Base-by-base conservation (phyloP, 441 rosid species). In the Gossypium laxum region DNA sequence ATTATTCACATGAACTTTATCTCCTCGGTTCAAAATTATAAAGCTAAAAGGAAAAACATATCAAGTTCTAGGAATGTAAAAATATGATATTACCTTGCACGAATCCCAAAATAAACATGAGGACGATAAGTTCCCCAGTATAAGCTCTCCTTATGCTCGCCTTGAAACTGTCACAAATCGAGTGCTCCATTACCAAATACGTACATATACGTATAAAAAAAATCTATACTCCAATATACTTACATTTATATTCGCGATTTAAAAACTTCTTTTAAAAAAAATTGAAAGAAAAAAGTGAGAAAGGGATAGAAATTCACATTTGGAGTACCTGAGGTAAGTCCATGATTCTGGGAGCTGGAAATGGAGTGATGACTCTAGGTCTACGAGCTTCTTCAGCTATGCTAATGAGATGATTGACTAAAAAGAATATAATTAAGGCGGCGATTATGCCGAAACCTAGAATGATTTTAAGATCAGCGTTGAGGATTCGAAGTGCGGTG, bases 121-220 rank as follows among this genome's bases (percentile, higher is more conserved):
- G 98, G 97, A 43, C 98, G 89, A 75, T 91, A 95, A 10, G 98
- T 95, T 75, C 99, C 99, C 99, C 99, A 91, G 65, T 95, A 89
- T 76, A 95, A 82, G 84, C 91, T 87, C 88, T 92, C 99, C 70
- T 77, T 88, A 43, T 91, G 98, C 69, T 89, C 94, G 0, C 96
- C 97, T 73, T 92, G 97, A 79, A 92, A 94, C 99, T 92, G 83
- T 43, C 72, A 73, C 19, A 69, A 67, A 58, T 15, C 6, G 26
- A 48, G 22, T 47, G 66, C 8, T 71, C 41, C 61, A 69, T 55
- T 51, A 69, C 54, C 66, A 15, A 62, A 24, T 11, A 4, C 1
- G 7, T 48, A 22, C 8, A 12, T 11, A 19, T 19, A 60, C 2
- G 17, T 5, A 60, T 51, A 3, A 18, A 0, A 67, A 7, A 6